Conservation (phyloP, 1,139 yeast species). For the Scheffersomyces illinoinensis region DNA sequence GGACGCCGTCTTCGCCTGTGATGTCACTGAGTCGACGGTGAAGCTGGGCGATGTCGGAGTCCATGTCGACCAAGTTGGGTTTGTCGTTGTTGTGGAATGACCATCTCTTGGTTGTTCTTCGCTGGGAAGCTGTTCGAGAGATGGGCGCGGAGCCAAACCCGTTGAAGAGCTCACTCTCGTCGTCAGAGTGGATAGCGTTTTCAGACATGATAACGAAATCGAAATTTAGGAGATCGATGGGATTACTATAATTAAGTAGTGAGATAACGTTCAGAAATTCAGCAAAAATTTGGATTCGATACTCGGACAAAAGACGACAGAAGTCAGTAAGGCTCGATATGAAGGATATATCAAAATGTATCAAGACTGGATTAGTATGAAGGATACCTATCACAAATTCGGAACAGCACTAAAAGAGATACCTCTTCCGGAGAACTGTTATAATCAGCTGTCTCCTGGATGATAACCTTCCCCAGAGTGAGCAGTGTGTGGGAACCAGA, state of each 20-base stretch:
- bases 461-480: not conserved
- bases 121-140: slow-evolving; percentile 11
- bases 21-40: slow-evolving; percentile 43
- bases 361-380: no score
- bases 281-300: not conserved
- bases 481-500: not conserved
- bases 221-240: no score
- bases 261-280: not conserved
- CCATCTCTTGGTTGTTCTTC: slow-evolving; percentile 45
- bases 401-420: not conserved
- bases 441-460: not conserved
- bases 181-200: slow-evolving; percentile 24
- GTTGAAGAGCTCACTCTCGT: slow-evolving; percentile 36
- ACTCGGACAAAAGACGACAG: not conserved
- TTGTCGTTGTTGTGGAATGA: slow-evolving; percentile 40
- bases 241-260: no score
- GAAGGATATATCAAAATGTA: not conserved
- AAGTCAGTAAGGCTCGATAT: not conserved
- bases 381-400: not conserved
- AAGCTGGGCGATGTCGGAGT: slow-evolving; percentile 24
- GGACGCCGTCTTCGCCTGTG: slow-evolving; percentile 54
- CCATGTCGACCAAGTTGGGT: slow-evolving; percentile 39
- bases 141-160: slow-evolving; percentile 44
- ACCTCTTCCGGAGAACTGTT: not conserved
- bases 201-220: slow-evolving; percentile 7